phyloP scores from a whole-genome alignment of 768 basidiomycete species.

The Leucocoprinus sp. region DNA sequence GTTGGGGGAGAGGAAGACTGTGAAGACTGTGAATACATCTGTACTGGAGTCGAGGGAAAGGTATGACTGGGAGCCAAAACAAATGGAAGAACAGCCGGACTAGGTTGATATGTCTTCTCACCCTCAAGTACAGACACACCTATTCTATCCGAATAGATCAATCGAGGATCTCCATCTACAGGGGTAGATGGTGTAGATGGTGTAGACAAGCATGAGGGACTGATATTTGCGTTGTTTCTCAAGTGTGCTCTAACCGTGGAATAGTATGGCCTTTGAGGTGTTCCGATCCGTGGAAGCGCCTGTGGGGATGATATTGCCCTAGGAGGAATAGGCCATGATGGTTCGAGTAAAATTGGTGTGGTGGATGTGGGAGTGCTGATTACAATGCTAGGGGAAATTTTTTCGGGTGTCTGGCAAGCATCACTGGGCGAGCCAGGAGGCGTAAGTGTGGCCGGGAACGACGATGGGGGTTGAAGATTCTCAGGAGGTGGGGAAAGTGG shows the following conservation, averaged over 20 bases:
- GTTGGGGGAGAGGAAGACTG: constrained; percentile 3
- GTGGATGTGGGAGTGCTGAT: background rate
- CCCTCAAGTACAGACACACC: too few species aligned
- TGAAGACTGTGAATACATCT: constrained; percentile 1
- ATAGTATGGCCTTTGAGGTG: constrained; percentile 14
- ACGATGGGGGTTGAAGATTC: background rate
- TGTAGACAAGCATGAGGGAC: constrained; percentile 10
- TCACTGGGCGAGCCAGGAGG: constrained; percentile 1
- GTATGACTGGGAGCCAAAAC: background rate
- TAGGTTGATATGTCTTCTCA: background rate
- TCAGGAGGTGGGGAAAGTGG: constrained; percentile 5
- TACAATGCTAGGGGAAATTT: background rate
- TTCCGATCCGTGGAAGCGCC: constrained; percentile 12
- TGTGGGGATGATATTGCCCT: background rate
- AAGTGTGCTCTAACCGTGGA: constrained; percentile 11
- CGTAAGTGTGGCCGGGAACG: background rate
- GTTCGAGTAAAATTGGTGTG: background rate
- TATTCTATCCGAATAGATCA: too few species aligned
- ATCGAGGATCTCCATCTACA: constrained; percentile 4
- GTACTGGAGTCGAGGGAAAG: background rate
- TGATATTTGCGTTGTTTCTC: background rate
- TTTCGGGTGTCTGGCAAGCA: background rate
- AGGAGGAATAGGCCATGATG: background rate
- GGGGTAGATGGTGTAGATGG: constrained; percentile 2
- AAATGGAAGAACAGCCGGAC: constrained; percentile 1